These are phyloP conservation scores for Dioscorea cayenensis DNA, from an alignment of 116 monocot species.

Conservation along the genomic window DNA sequence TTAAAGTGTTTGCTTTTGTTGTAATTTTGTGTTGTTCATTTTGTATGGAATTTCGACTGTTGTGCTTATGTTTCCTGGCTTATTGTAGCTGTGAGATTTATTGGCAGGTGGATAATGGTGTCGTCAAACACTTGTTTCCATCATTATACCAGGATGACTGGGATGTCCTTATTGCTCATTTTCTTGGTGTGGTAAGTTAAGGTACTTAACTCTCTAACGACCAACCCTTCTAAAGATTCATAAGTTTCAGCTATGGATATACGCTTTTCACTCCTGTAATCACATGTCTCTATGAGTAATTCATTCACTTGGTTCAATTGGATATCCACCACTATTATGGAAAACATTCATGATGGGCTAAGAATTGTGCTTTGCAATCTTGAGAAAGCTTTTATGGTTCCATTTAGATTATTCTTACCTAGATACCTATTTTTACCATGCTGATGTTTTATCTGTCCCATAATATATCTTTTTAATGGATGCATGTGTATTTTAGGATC, in stretches of 20 bases:
- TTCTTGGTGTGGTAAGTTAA: constrained; percentile 89
- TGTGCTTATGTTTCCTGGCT: neutral
- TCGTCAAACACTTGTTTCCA: constrained; percentile 70
- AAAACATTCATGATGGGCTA: no score
- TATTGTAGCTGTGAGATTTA: constrained; percentile 1
- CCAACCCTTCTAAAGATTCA: no score
- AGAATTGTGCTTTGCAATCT: no score
- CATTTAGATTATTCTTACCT: neutral
- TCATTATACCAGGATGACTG: constrained; percentile 79
- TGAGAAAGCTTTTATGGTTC: no score
- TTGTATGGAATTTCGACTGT: neutral
- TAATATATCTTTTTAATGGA: neutral
- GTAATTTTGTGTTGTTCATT: neutral
- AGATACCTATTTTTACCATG: neutral
- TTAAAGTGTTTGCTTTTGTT: neutral
- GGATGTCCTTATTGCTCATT: constrained; percentile 99
- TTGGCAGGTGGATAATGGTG: constrained; percentile 85
- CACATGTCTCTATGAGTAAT: neutral
- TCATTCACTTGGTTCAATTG: no score
- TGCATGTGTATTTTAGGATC: constrained; percentile 60
- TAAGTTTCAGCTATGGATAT: no score
- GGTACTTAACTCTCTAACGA: neutral
- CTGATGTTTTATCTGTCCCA: neutral
- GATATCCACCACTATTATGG: no score
- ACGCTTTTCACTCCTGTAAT: neutral